Evolutionary conservation across 768 basidiomycete genomes (phyloP).

Genomic region (Trametes meyenii): DNA sequence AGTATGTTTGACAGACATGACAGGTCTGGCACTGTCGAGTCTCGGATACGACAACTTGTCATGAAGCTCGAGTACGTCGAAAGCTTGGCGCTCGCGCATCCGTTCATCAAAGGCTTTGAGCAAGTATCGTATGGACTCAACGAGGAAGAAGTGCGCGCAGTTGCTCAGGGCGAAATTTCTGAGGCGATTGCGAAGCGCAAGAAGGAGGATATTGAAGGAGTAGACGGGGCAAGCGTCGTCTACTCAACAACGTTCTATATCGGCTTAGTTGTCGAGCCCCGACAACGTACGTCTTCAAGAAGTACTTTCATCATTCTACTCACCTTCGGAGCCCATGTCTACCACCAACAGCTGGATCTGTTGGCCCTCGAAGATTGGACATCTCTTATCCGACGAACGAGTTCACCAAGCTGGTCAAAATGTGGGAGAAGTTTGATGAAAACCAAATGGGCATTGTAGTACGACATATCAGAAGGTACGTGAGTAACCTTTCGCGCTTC

Average conservation of each 20-base stretch:
- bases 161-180: conserved; percentile 86
- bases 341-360: conserved; percentile 60
- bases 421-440: conserved; percentile 95
- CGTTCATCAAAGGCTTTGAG: conserved; percentile 93
- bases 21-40: conserved; percentile 98
- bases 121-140: conserved; percentile 81
- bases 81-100: conserved; percentile 88
- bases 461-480: conserved; percentile 87
- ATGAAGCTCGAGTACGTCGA: conserved; percentile 98
- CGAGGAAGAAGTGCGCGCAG: conserved; percentile 85
- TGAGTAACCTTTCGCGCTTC: not conserved
- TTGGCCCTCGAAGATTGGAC: conserved; percentile 84
- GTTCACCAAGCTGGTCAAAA: conserved; percentile 90
- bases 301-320: not conserved
- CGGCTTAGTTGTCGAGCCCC: conserved; percentile 89
- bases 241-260: conserved; percentile 98
- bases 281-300: conserved; percentile 66
- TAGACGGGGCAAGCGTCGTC: conserved; percentile 77
- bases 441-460: conserved; percentile 92
- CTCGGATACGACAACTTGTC: conserved; percentile 91
- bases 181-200: conserved; percentile 72
- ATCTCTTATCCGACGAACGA: conserved; percentile 97
- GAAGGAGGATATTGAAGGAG: conserved; percentile 76
- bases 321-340: conserved; percentile 7
- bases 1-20: not conserved